Conservation (phyloP, 257 asterid genomes). For the Paulownia fortunei region DNA sequence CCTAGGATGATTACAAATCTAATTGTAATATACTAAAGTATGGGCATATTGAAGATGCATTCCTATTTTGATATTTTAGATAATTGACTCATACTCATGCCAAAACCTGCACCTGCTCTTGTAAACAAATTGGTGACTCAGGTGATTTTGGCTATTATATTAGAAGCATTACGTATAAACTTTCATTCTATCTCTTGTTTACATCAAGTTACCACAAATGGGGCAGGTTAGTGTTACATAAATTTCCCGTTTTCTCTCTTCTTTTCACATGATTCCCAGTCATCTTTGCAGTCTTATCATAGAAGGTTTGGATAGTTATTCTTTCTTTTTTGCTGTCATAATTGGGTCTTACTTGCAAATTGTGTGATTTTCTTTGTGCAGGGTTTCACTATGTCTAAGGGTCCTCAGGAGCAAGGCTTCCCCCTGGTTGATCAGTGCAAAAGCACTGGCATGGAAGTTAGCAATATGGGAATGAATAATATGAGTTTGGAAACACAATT, state of each 20-base stretch:
- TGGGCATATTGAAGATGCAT: neutral
- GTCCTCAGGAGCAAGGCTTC: conserved; percentile 54
- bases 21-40: neutral
- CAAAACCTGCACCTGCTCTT: neutral
- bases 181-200: neutral
- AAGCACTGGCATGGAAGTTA: conserved; percentile 46
- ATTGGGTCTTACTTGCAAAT: neutral
- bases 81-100: neutral
- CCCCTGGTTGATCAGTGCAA: conserved; percentile 62
- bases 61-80: neutral
- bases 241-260: neutral
- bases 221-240: neutral
- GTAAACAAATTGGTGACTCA: neutral
- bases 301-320: neutral
- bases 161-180: no score
- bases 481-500: conserved; percentile 48
- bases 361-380: conserved; percentile 37
- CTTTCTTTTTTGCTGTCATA: neutral
- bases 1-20: no score
- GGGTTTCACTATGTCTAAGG: conserved; percentile 52
- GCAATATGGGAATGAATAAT: conserved; percentile 48
- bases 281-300: neutral
- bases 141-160: no score
- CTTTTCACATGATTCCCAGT: neutral
- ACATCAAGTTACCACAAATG: neutral